Evolutionary conservation across 2,329 filamentous ascomycete species (phyloP).

Genomic region (Didymosphaeria variabile): DNA sequence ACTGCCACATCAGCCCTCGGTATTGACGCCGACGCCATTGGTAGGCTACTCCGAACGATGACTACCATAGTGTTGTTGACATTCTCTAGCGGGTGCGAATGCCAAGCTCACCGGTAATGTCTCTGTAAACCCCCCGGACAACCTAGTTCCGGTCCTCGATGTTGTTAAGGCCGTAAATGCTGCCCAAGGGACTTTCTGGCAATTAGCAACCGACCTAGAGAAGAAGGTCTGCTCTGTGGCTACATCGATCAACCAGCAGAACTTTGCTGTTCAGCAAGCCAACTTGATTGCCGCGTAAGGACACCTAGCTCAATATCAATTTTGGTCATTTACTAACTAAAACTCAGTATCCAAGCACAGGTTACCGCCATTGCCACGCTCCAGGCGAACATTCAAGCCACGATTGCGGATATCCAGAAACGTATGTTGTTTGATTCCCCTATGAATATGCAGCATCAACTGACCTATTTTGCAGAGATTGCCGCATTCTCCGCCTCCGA

Average conservation of each 20-base stretch:
- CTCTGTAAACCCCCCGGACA: neutral
- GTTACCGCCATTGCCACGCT: neutral
- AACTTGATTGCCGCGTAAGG: neutral
- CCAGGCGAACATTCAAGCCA: neutral
- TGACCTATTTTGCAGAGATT: neutral
- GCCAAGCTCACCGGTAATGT: neutral
- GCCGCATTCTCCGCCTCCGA: neutral
- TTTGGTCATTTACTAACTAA: neutral
- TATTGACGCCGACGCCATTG: neutral
- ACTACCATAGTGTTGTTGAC: neutral
- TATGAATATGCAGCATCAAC: neutral
- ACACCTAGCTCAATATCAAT: neutral
- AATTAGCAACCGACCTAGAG: slow-evolving; percentile 1
- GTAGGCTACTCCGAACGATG: neutral
- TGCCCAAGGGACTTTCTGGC: neutral
- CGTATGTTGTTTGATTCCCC: neutral
- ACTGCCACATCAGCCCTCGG: neutral
- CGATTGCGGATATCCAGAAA: neutral
- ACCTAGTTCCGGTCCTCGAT: neutral
- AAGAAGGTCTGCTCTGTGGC: slow-evolving; percentile 6
- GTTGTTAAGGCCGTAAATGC: neutral
- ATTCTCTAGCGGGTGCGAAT: neutral
- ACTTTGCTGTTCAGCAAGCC: neutral
- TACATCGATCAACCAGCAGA: slow-evolving; percentile 5
- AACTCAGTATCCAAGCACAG: slow-evolving; percentile 3